A percentile compares a stretch with the other conserved stretches of the same genome.
Conservation (phyloP, 306 rosid genomes). For the Phaseolus lunatus region DNA sequence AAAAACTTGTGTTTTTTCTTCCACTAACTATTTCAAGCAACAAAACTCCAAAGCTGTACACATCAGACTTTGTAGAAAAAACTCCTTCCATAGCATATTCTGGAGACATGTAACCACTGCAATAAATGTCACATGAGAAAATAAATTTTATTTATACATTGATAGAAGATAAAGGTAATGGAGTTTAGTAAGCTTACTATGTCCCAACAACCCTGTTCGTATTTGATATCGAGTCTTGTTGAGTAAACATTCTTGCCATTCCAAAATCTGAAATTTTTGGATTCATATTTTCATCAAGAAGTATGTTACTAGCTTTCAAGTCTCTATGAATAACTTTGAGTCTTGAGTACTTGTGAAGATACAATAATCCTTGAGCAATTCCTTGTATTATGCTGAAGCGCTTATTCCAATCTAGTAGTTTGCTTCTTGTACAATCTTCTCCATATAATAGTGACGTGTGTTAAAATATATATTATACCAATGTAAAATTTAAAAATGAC, state of each 20-base stretch:
- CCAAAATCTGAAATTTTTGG: background rate
- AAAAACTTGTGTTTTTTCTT: background rate
- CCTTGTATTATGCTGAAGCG: background rate
- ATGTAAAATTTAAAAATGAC: background rate
- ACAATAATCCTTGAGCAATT: background rate
- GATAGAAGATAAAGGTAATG: too few species aligned
- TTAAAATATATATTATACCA: background rate
- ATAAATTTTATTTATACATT: too few species aligned
- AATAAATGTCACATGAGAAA: too few species aligned
- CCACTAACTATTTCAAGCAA: background rate
- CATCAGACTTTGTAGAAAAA: background rate
- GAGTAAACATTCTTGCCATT: background rate
- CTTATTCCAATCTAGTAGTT: background rate
- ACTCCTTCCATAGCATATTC: background rate
- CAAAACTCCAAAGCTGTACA: background rate
- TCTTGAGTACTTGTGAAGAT: slow-evolving; percentile 1
- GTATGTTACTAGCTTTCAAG: background rate
- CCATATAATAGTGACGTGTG: background rate
- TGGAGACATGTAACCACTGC: background rate
- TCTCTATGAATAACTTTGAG: background rate
- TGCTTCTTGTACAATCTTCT: background rate
- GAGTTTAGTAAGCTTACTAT: background rate
- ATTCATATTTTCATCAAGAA: background rate
- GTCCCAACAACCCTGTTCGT: background rate
- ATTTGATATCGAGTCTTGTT: background rate